phyloP scores from a whole-genome alignment of 2,329 filamentous ascomycete species.

The Cordyceps cateniannulata region DNA sequence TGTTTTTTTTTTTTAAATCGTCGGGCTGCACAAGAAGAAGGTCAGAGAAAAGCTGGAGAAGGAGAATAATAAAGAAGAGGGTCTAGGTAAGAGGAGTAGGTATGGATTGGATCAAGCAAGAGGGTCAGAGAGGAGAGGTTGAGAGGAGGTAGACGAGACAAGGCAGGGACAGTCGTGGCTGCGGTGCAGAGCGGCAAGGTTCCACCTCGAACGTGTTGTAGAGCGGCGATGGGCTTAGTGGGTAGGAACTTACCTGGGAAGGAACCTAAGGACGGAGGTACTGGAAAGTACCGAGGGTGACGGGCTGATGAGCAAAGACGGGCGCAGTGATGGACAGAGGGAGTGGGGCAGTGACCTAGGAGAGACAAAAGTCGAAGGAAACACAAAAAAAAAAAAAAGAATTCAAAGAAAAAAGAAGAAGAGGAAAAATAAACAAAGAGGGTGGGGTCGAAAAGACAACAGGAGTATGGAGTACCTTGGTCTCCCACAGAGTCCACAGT shows the following conservation, averaged over 20 bases:
- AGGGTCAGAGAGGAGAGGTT: not conserved
- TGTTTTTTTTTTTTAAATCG: not conserved
- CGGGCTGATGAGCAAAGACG: not conserved
- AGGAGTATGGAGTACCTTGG: not conserved
- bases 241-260: not conserved
- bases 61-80: not conserved
- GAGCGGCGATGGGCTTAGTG: not conserved
- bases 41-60: slow-evolving; percentile 7
- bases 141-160: not conserved
- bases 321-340: not conserved
- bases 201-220: slow-evolving; percentile 13
- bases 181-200: slow-evolving; percentile 4
- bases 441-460: not conserved
- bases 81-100: too few species aligned
- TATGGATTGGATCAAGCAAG: not conserved
- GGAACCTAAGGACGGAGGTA: not conserved
- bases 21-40: not conserved
- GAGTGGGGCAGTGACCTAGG: not conserved
- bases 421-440: slow-evolving; percentile 3
- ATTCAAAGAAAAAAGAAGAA: not conserved
- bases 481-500: not conserved
- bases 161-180: slow-evolving; percentile 1
- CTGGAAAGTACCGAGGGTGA: not conserved
- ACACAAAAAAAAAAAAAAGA: not conserved
- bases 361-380: not conserved